Evolutionary conservation across 1,284 basidiomycete genomes (phyloP), one percentile per base, ranked within the genome.

Genomic region (Gymnopus androsaceus): DNA sequence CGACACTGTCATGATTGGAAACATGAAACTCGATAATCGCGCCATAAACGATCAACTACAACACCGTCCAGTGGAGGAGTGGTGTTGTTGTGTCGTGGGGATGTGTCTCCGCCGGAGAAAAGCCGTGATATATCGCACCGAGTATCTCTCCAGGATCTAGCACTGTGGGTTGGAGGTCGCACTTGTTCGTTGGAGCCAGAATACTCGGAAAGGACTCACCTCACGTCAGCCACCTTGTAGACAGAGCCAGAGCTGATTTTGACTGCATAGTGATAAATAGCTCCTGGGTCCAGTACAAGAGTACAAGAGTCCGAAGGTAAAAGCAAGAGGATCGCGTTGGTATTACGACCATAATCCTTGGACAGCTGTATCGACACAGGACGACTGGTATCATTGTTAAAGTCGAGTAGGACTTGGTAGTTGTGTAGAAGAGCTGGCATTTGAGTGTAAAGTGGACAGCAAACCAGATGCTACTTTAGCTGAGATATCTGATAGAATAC

Each of bases 301-400:
- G 83, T 82, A 50, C 88, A 71, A 51, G 78, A 80, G 64, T 88
- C 86, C 46, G 81, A 78, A 4, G 86, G 85, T 61, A 80, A 76
- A 34, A 88, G 72, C 17, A 87, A 66, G 48, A 86, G 76, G 59
- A 82, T 75, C 51, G 81, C 75, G 56, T 77, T 78, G 19, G 79
- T 72, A 53, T 76, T 75, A 52, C 78, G 74, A 46, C 84, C 84
- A 61, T 87, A 88, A 69, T 87, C 82, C 40, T 79, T 77, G 55
- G 84, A 70, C 27, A 86, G 75, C 67, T 88, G 86, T 27, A 88
- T 74, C 41, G 85, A 83, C 56, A 84, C 80, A 52, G 75, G 79
- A 64, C 85, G 83, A 61, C 75, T 79, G 12, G 84, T 86, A 63
- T 88, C 86, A 68, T 88, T 88, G 56, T 78, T 80, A 66, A 88